phyloP scores from a whole-genome alignment of 2,329 filamentous ascomycete species.

The Pseudocercospora cruenta region DNA sequence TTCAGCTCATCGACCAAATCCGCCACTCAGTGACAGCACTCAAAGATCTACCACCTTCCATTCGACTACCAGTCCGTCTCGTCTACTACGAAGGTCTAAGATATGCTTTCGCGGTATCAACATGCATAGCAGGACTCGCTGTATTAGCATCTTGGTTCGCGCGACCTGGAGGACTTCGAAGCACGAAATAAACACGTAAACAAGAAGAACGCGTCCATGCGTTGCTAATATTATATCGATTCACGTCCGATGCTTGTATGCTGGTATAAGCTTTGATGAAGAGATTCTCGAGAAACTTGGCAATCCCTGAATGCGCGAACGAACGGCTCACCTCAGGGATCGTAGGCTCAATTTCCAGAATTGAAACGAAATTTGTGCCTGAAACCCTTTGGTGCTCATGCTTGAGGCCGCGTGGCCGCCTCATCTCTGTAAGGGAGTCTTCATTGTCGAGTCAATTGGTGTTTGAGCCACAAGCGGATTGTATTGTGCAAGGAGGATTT shows the following conservation, averaged over 20 bases:
- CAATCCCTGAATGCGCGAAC: neutral
- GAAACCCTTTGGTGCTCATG: neutral
- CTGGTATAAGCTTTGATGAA: neutral
- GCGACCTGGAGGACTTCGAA: slow-evolving; percentile 24
- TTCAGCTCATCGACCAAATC: slow-evolving; percentile 63
- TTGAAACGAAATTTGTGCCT: neutral
- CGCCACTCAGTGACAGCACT: slow-evolving; percentile 64
- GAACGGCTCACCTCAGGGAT: neutral
- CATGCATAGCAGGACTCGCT: slow-evolving; percentile 55
- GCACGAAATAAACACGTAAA: slow-evolving; percentile 12
- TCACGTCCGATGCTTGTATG: neutral
- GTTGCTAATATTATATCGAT: too few species aligned
- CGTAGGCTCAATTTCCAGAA: neutral
- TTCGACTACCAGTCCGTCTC: slow-evolving; percentile 59
- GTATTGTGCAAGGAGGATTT: too few species aligned
- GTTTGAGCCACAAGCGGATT: too few species aligned
- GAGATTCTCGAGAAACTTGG: neutral
- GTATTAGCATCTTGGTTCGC: slow-evolving; percentile 54
- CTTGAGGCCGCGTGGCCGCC: neutral
- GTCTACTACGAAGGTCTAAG: slow-evolving; percentile 65
- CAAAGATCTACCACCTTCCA: slow-evolving; percentile 57
- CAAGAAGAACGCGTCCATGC: neutral
- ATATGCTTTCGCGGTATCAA: slow-evolving; percentile 61
- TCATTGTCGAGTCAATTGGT: too few species aligned
- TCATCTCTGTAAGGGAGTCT: neutral